phyloP scores from a whole-genome alignment of 78 protist genomes.

The Dictyostelium brefeldianum region DNA sequence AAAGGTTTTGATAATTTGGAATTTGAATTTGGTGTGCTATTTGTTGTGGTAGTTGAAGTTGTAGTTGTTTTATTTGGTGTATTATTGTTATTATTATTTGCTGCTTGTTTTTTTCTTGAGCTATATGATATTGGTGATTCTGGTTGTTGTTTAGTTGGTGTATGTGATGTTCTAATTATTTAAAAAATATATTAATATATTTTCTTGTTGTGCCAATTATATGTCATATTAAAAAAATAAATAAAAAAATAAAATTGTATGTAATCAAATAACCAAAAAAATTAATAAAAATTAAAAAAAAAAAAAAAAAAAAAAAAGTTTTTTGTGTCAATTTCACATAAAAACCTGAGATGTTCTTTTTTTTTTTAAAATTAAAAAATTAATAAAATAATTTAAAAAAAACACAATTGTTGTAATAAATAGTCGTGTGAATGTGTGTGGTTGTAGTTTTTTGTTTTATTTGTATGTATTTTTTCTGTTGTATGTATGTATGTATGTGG shows the following conservation, averaged over 20 bases:
- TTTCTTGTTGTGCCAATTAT: not conserved
- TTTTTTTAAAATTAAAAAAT: conserved; percentile 4
- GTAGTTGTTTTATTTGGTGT: conserved; percentile 25
- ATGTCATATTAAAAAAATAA: not conserved
- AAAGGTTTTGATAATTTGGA: not conserved
- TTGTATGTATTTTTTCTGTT: too few species aligned
- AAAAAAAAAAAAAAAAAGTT: not conserved
- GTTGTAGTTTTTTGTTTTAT: too few species aligned
- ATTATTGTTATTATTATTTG: not conserved
- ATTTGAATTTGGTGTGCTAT: not conserved
- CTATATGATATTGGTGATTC: not conserved
- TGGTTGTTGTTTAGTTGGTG: not conserved
- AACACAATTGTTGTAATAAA: too few species aligned
- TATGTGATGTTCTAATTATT: not conserved
- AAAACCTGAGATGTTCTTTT: too few species aligned
- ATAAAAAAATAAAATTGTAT: not conserved
- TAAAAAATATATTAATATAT: not conserved
- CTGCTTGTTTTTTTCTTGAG: not conserved
- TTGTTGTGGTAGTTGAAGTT: not conserved
- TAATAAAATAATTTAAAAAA: too few species aligned
- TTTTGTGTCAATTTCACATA: too few species aligned
- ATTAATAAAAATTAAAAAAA: conserved; percentile 6
- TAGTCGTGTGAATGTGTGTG: too few species aligned
- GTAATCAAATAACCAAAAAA: not conserved
- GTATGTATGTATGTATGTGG: too few species aligned